A percentile compares a stretch with the other conserved stretches of the same genome.
Evolutionary conservation across 768 basidiomycete species (phyloP).

Genomic region (Tephrocybe sp.): DNA sequence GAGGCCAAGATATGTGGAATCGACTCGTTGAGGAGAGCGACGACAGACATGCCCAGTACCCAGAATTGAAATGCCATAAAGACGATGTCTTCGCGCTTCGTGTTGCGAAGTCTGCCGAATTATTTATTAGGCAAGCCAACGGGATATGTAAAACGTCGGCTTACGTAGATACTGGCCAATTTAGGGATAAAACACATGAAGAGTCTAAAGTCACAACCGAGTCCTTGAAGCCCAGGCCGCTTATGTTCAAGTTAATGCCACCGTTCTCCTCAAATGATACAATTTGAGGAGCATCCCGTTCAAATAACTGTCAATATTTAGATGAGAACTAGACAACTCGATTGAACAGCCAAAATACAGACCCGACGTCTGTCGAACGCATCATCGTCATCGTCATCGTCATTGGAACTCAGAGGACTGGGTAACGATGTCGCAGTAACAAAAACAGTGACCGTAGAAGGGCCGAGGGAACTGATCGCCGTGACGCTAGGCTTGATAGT

Average conservation of each 20-base stretch:
- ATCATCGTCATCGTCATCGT: slow-evolving; percentile 15
- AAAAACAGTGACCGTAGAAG: slow-evolving; percentile 24
- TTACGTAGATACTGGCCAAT: slow-evolving; percentile 70
- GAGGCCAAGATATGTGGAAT: slow-evolving; percentile 79
- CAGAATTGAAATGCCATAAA: slow-evolving; percentile 80
- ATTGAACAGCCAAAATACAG: background rate
- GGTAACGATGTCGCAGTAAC: slow-evolving; percentile 16
- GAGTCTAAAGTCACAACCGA: slow-evolving; percentile 35
- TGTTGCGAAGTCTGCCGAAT: slow-evolving; percentile 55
- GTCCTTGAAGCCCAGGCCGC: slow-evolving; percentile 31
- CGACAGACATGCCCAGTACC: slow-evolving; percentile 75
- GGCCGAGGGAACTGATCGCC: background rate
- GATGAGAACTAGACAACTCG: background rate
- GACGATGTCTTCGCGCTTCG: slow-evolving; percentile 73
- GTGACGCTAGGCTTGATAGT: slow-evolving; percentile 1
- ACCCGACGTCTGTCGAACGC: slow-evolving; percentile 13
- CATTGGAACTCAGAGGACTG: background rate
- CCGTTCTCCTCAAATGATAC: slow-evolving; percentile 15
- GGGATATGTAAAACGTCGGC: slow-evolving; percentile 21
- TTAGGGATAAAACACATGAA: slow-evolving; percentile 57
- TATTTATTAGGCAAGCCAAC: background rate
- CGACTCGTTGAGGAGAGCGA: slow-evolving; percentile 72
- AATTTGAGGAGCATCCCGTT: slow-evolving; percentile 16
- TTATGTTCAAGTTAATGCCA: slow-evolving; percentile 26
- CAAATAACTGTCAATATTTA: slow-evolving; percentile 1